These are phyloP conservation scores for Boletellus ananiceps DNA, from an alignment of 768 basidiomycete genomes.

Conservation along the genomic window DNA sequence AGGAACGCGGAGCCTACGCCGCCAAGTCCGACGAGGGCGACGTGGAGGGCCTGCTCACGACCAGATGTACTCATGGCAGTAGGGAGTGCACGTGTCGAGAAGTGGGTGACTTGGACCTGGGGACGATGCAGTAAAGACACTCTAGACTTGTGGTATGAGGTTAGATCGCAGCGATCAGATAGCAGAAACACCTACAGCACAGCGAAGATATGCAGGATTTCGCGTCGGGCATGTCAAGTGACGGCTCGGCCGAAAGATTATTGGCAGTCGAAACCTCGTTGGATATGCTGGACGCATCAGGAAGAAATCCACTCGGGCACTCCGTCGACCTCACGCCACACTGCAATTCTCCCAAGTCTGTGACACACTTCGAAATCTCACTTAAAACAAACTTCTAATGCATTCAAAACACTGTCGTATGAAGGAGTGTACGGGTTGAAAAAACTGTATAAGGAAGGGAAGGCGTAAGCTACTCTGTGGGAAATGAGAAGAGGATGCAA, in stretches of 20 bases:
- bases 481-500: slow-evolving; percentile 11
- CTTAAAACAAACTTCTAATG: slow-evolving; percentile 21
- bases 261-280: neutral
- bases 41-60: slow-evolving; percentile 35
- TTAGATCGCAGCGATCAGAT: slow-evolving; percentile 15
- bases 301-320: too few species aligned
- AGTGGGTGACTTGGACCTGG: neutral
- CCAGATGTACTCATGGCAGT: slow-evolving; percentile 13
- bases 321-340: too few species aligned
- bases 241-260: slow-evolving; percentile 12
- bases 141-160: neutral
- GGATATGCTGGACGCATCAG: neutral
- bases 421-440: slow-evolving; percentile 27
- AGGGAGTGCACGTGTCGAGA: slow-evolving; percentile 1
- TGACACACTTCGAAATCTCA: neutral
- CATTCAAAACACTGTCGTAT: slow-evolving; percentile 16
- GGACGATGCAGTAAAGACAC: neutral
- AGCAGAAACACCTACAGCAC: slow-evolving; percentile 1
- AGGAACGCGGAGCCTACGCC: slow-evolving; percentile 90
- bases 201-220: neutral
- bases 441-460: slow-evolving; percentile 23
- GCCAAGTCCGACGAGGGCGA: slow-evolving; percentile 88
- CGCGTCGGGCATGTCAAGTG: neutral
- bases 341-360: neutral
- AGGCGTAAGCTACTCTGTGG: slow-evolving; percentile 19